Evolutionary conservation across 805 yeast species (phyloP), one percentile per base, ranked within the genome.

Genomic region (Tetrapisispora namnaoensis): DNA sequence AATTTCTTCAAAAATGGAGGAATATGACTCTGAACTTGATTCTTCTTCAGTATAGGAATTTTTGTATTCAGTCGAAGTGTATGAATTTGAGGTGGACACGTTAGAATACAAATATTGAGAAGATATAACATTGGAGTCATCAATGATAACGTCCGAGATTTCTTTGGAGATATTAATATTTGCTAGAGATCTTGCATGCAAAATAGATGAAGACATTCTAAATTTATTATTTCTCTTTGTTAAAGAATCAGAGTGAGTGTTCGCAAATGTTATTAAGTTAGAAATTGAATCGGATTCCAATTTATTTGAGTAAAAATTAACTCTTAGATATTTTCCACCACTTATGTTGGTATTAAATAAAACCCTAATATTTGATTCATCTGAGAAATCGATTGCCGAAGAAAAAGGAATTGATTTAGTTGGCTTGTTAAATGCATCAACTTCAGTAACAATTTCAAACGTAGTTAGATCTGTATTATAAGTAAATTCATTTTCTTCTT

Each of bases 321-420:
- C 53, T 44, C 66, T 62, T 17, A 63, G 39, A 35, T 54, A 59
- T 37, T 55, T 52, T 28, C 68, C 66, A 38, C 66, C 67, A 36
- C 58, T 55, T 32, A 62, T 45, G n/a, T 49, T 58, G 3, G 65
- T 51, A 22, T 49, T 47, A 36, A 64, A 51, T 6, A 47, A 44
- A 24, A 60, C 46, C 37, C 48, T 48, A 27, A 62, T 55, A 9
- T 52, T 38, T 18, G 54, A 47, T n/a, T 49, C 44, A 37, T 60
- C 58, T 2, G 68, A 64, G 18, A 47, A 24, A 44, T 63, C 66
- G 6, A 42, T 45, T n/a, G 50, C 42, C 8, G 66, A 59, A 8
- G 63, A 53, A 21, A 59, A 53, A 43, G 63, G 61, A 21, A 53
- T 49, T 4, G 51, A 46, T n/a, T 48, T 50, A 3, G 51, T 35